These are phyloP conservation scores for Artemisia annua DNA, from an alignment of 129 eudicot species.

Conservation along the genomic window DNA sequence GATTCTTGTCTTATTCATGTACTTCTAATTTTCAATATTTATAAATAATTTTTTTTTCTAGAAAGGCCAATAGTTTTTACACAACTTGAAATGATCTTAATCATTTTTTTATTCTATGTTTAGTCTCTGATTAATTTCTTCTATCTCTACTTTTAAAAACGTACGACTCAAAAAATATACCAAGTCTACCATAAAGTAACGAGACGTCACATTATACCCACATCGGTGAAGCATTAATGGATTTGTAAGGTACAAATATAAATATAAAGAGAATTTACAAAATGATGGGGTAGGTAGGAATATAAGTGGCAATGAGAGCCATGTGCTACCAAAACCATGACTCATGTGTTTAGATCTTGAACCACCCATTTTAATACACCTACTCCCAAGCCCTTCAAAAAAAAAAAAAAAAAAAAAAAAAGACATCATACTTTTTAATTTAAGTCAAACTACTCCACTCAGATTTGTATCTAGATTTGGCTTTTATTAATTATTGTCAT, in stretches of 20 bases:
- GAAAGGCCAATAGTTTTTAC: no score
- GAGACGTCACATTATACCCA: no score
- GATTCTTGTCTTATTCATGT: no score
- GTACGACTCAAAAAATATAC: no score
- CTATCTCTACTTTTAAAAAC: no score
- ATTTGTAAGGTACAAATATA: not conserved
- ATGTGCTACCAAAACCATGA: constrained; percentile 25
- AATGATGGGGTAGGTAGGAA: constrained; percentile 19
- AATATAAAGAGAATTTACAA: not conserved
- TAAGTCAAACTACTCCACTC: not conserved
- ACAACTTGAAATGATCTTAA: no score
- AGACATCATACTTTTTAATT: not conserved
- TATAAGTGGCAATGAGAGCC: constrained; percentile 18
- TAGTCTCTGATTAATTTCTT: no score
- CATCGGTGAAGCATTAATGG: not conserved
- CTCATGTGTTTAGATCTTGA: constrained; percentile 15
- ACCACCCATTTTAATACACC: not conserved
- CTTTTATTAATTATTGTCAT: no score
- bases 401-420: not conserved
- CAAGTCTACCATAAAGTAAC: no score
- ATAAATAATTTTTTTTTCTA: no score
- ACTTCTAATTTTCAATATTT: no score
- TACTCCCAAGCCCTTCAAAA: not conserved
- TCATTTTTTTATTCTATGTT: no score
- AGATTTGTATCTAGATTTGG: not conserved